A percentile compares a stretch with the other conserved stretches of the same genome.
These are phyloP conservation scores for Talaromyces verruculosus DNA, from an alignment of 2,329 filamentous ascomycete species.

Conservation along the genomic window DNA sequence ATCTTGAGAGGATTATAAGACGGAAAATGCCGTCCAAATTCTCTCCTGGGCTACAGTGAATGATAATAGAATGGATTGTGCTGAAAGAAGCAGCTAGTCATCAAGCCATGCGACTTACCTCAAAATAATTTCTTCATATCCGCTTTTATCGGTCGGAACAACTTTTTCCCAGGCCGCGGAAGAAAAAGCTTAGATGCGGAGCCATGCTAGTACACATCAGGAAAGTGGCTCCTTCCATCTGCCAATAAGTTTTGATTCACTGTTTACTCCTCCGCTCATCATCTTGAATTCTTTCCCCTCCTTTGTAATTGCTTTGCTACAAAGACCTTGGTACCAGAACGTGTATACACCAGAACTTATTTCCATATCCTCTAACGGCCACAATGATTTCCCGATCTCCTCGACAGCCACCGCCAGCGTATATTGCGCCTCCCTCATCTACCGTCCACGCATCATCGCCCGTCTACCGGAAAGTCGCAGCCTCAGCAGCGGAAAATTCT, in stretches of 20 bases:
- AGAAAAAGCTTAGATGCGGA: background rate
- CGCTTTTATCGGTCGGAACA: constrained; percentile 22
- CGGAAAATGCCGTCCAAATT: constrained; percentile 17
- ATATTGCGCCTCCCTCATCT: constrained; percentile 38
- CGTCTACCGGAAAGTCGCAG: constrained; percentile 40
- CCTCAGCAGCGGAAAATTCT: constrained; percentile 32
- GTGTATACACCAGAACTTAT: background rate
- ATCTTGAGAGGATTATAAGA: constrained; percentile 49
- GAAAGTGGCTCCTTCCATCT: background rate
- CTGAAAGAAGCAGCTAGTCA: background rate
- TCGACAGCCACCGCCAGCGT: constrained; percentile 41
- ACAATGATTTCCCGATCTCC: constrained; percentile 29
- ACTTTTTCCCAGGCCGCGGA: constrained; percentile 12
- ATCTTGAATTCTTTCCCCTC: background rate
- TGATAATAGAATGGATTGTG: constrained; percentile 21
- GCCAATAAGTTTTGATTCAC: background rate
- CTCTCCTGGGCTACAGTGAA: constrained; percentile 8
- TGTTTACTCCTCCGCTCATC: background rate
- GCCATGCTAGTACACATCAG: background rate
- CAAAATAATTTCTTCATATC: constrained; percentile 23
- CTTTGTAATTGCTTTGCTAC: background rate
- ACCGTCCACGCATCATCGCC: constrained; percentile 37
- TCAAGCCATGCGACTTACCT: constrained; percentile 10
- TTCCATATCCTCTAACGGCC: background rate
- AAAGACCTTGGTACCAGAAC: background rate